Percentiles rank a stretch among this genome's conserved stretches.
Conservation (phyloP, 306 rosid species). For the Ceratonia siliqua region DNA sequence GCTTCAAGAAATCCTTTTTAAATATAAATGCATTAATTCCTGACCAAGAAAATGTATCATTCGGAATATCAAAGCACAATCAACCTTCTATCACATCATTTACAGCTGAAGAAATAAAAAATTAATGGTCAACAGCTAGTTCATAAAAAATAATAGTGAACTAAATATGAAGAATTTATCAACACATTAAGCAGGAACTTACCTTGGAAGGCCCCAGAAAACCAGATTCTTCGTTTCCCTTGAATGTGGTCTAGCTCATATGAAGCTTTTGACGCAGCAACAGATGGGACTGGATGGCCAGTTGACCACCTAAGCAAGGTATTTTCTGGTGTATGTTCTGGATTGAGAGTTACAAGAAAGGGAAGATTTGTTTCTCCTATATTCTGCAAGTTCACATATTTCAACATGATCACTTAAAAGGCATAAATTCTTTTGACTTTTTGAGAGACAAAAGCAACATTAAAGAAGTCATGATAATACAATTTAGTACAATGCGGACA, state of each 20-base stretch:
- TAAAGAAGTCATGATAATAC: not conserved
- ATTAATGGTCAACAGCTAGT: not conserved
- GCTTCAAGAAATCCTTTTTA: not conserved
- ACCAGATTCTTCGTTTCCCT: constrained; percentile 93
- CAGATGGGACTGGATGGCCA: constrained; percentile 85
- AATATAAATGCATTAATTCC: not conserved
- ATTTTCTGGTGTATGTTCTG: constrained; percentile 63
- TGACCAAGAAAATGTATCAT: not conserved
- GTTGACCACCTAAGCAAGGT: constrained; percentile 76
- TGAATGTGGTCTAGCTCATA: constrained; percentile 65
- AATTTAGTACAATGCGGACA: not conserved
- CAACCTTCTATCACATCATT: not conserved
- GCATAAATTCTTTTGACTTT: not conserved
- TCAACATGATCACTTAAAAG: not conserved
- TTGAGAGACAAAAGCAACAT: no score
- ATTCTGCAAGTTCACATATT: constrained; percentile 56
- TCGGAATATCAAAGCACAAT: not conserved
- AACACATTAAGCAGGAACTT: constrained; percentile 29
- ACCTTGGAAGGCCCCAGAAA: constrained; percentile 91
- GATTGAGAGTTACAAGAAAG: constrained; percentile 83
- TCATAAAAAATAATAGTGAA: not conserved
- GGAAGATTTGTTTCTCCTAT: constrained; percentile 63
- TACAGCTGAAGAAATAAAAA: not conserved
- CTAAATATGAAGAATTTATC: not conserved
- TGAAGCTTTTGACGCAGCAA: constrained; percentile 80